phyloP scores from a whole-genome alignment of 306 rosid genomes.

The Casuarina glauca region DNA sequence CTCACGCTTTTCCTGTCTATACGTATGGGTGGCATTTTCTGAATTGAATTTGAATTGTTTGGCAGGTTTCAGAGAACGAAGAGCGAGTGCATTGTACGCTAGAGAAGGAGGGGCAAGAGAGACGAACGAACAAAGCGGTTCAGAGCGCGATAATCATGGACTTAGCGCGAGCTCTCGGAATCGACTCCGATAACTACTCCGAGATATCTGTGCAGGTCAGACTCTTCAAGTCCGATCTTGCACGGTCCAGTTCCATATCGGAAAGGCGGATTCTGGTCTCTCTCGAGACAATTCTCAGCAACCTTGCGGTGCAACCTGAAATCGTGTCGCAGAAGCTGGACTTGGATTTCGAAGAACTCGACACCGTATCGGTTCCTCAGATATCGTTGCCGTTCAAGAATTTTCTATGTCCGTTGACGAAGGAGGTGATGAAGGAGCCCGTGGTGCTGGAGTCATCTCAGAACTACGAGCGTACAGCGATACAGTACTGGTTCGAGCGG shows the following conservation, averaged over 20 bases:
- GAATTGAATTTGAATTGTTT: conserved; percentile 4
- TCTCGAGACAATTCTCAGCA: conserved; percentile 40
- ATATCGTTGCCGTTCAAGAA: conserved; percentile 43
- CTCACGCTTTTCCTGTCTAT: not conserved
- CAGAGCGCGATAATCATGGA: conserved; percentile 64
- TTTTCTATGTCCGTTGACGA: conserved; percentile 53
- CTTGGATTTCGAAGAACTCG: conserved; percentile 40
- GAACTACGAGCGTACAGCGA: conserved; percentile 52
- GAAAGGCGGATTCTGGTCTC: conserved; percentile 41
- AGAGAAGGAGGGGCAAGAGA: conserved; percentile 47
- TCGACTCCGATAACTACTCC: conserved; percentile 38
- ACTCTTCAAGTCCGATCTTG: conserved; percentile 40
- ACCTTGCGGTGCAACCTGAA: conserved; percentile 32
- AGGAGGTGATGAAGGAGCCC: conserved; percentile 57
- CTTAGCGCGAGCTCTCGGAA: conserved; percentile 56
- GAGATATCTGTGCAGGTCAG: conserved; percentile 46
- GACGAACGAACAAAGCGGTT: conserved; percentile 48
- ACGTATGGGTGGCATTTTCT: not conserved
- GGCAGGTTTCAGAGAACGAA: conserved; percentile 49
- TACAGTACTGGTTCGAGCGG: conserved; percentile 51
- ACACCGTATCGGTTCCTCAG: conserved; percentile 11
- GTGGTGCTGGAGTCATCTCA: conserved; percentile 54
- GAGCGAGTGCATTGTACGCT: conserved; percentile 45
- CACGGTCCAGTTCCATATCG: conserved; percentile 15
- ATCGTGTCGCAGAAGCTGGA: conserved; percentile 18